phyloP scores from a whole-genome alignment of 2,329 filamentous ascomycete genomes.

The Aureobasidium subglaciale region DNA sequence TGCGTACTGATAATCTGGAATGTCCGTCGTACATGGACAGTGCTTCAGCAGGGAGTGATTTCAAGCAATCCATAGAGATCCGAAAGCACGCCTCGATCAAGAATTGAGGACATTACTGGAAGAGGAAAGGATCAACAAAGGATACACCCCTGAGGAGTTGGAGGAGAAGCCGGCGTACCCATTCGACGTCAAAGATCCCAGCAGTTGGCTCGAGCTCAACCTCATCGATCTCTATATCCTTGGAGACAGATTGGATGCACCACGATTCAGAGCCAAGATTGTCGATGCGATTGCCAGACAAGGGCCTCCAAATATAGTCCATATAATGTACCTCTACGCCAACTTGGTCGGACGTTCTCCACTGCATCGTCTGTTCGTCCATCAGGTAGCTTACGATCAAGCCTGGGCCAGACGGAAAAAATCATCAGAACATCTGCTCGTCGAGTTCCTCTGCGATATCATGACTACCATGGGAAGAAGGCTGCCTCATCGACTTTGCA shows the following conservation, averaged over 20 bases:
- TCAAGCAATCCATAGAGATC: neutral
- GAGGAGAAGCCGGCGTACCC: neutral
- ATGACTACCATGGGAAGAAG: neutral
- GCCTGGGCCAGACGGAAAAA: too few species aligned
- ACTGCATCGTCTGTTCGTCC: neutral
- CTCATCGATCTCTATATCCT: neutral
- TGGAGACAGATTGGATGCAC: neutral
- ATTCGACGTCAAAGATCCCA: neutral
- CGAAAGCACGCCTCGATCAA: too few species aligned
- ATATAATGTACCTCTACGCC: neutral
- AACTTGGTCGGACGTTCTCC: neutral
- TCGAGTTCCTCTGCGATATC: neutral
- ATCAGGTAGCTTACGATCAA: neutral
- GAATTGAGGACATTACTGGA: neutral
- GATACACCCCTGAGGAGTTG: neutral
- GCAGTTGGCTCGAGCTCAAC: neutral
- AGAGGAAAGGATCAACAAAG: too few species aligned
- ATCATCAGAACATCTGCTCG: neutral
- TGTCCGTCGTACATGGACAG: neutral
- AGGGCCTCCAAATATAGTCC: rapidly evolving
- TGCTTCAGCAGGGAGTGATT: neutral
- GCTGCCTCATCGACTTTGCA: neutral
- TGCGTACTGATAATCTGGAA: neutral
- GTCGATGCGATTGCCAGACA: neutral
- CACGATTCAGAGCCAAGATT: neutral